Percentiles rank a stretch among this genome's conserved stretches.
Conservation (phyloP, 805 yeast species). For the Schizosaccharomyces pombe region ASM294v3 CU329670.1:3893501-3894000, state of each 20-base stretch:
- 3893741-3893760: constrained; percentile 10
- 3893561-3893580: background rate
- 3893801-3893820: constrained; percentile 12
- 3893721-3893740: constrained; percentile 11
- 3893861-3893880: constrained; percentile 11
- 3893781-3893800: constrained; percentile 9
- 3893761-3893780: constrained; percentile 11
- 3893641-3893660: background rate
- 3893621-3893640: too few relatives aligned
- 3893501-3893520: background rate
- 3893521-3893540: background rate
- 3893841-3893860: constrained; percentile 10
- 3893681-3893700: constrained; percentile 10
- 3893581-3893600: background rate
- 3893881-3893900: constrained; percentile 12
- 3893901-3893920: constrained; percentile 9
- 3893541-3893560: background rate
- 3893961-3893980: constrained; percentile 10
- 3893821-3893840: constrained; percentile 12
- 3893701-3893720: constrained; percentile 12
- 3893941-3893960: constrained; percentile 11
- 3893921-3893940: constrained; percentile 12
- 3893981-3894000: constrained; percentile 9
- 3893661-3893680: constrained; percentile 6
- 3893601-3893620: too few relatives aligned